Evolutionary conservation across 805 yeast genomes (phyloP), one percentile per base, ranked within the genome.

Genomic region (Starmera amethionina): DNA sequence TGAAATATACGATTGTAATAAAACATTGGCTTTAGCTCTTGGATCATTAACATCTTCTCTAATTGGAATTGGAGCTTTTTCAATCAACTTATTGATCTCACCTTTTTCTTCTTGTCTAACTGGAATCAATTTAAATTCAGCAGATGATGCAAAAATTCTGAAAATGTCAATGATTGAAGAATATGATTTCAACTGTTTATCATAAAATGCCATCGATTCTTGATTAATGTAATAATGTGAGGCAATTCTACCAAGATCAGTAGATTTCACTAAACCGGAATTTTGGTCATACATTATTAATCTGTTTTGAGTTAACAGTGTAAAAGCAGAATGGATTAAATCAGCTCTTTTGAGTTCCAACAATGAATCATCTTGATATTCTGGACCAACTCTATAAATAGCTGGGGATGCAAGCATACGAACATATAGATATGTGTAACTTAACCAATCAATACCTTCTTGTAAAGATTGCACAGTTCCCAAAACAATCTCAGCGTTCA

Each of bases 1-100:
- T 1, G 96, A 83, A n/a, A 93, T 84, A 51, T 84, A 87, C 0
- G 96, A 75, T 54, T 93, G 98, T 11, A 93, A 62, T 31, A 93
- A 59, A 8, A 87, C 75, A 48, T 80, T 87, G 16, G 85, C 73
- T 56, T 93, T 93, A 0, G 95, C 82, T 14, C 75, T 56, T 0
- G 89, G 79, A 43, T 86, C 90, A 35, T 71, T 77, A 0, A 79
- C 62, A 4, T 71, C 60, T 46, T 86, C 96, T 50, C 75, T 79
- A 25, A 93, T 71, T 0, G 98, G 97, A 31, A 90, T 75, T 1
- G 99, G 98, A 2, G 87, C 81, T 35, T 72, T 71, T 40, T 81
- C 87, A 42, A 78, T 56, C 12, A 93, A 62, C 49, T 79, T 80
- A 12, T 68, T 62, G 7, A 94, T 61, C 57, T 93, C 97, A 13